A percentile compares a stretch with the other conserved stretches of the same genome.
Evolutionary conservation across 352 stramenopile genomes (phyloP).

Genomic region (Globisporangium nunn): DNA sequence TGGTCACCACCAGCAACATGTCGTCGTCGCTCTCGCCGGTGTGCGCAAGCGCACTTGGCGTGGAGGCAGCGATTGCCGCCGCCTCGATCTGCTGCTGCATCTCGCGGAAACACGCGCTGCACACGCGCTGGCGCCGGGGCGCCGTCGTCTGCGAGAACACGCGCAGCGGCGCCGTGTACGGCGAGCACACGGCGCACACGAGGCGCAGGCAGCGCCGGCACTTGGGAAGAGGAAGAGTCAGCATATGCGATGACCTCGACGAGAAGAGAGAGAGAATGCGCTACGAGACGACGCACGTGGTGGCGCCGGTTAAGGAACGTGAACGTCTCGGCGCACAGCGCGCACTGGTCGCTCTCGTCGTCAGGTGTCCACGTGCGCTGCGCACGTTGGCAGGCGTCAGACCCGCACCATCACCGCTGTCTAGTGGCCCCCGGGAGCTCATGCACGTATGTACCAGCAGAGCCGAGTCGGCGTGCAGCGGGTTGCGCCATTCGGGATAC

Average conservation of each 20-base stretch:
- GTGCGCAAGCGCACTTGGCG: neutral
- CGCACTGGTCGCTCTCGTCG: constrained; percentile 46
- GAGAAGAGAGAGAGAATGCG: neutral
- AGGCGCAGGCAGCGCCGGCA: constrained; percentile 56
- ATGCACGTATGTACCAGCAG: constrained; percentile 26
- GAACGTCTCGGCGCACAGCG: constrained; percentile 51
- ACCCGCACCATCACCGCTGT: neutral
- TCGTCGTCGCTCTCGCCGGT: constrained; percentile 6
- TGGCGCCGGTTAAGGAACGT: constrained; percentile 70
- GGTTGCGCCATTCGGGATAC: constrained; percentile 42
- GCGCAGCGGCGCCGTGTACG: constrained; percentile 35
- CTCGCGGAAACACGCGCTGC: constrained; percentile 30
- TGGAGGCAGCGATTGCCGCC: neutral
- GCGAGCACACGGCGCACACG: constrained; percentile 60
- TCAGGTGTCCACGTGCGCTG: constrained; percentile 66
- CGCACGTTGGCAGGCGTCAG: neutral
- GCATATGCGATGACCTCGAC: neutral
- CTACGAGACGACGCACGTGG: constrained; percentile 32
- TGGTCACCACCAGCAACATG: neutral
- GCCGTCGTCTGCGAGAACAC: constrained; percentile 37
- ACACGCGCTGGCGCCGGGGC: constrained; percentile 39
- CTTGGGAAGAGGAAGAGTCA: constrained; percentile 11
- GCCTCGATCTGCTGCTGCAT: constrained; percentile 13
- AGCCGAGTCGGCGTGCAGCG: constrained; percentile 41
- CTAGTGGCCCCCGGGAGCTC: neutral